Percentiles rank a stretch among this genome's conserved stretches.
Evolutionary conservation across 257 asterid genomes (phyloP).

Genomic region (Cynanchum wilfordii): DNA sequence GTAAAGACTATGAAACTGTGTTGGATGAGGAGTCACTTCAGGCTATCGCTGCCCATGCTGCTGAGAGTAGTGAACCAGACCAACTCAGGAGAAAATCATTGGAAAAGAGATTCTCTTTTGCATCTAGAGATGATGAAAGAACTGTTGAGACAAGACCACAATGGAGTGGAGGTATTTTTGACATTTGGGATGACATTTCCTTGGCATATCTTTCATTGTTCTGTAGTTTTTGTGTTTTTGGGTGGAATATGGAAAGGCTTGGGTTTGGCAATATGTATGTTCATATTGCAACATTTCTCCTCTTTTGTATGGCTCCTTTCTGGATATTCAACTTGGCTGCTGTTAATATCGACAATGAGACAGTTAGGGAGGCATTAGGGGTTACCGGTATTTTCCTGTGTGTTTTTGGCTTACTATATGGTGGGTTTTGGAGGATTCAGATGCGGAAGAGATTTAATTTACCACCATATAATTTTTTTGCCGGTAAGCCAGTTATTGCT

Average conservation of each 20-base stretch:
- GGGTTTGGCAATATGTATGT: slow-evolving; percentile 96
- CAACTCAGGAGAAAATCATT: slow-evolving; percentile 48
- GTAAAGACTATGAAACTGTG: slow-evolving; percentile 58
- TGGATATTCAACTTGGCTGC: slow-evolving; percentile 86
- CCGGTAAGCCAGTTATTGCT: slow-evolving; percentile 51
- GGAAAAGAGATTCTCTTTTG: slow-evolving; percentile 59
- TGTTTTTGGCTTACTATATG: slow-evolving; percentile 73
- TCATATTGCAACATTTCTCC: slow-evolving; percentile 79
- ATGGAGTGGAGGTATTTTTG: slow-evolving; percentile 89
- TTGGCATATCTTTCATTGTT: slow-evolving; percentile 75
- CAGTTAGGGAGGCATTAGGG: slow-evolving; percentile 57
- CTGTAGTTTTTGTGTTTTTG: slow-evolving; percentile 88
- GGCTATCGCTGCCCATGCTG: slow-evolving; percentile 22
- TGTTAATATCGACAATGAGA: slow-evolving; percentile 60
- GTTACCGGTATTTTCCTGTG: slow-evolving; percentile 74
- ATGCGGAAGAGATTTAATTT: slow-evolving; percentile 77
- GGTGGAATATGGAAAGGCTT: slow-evolving; percentile 94
- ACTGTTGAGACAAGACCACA: slow-evolving; percentile 42
- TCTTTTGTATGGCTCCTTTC: slow-evolving; percentile 87
- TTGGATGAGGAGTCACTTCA: slow-evolving; percentile 55
- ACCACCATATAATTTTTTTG: slow-evolving; percentile 57
- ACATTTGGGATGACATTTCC: slow-evolving; percentile 87
- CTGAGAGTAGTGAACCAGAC: slow-evolving; percentile 31
- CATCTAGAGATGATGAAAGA: slow-evolving; percentile 37
- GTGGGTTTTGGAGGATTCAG: slow-evolving; percentile 96